A percentile compares a stretch with the other conserved stretches of the same genome.
These are phyloP conservation scores for Pseudogymnoascus verrucosus DNA, from an alignment of 2,329 filamentous ascomycete genomes.

Conservation along the genomic window DNA sequence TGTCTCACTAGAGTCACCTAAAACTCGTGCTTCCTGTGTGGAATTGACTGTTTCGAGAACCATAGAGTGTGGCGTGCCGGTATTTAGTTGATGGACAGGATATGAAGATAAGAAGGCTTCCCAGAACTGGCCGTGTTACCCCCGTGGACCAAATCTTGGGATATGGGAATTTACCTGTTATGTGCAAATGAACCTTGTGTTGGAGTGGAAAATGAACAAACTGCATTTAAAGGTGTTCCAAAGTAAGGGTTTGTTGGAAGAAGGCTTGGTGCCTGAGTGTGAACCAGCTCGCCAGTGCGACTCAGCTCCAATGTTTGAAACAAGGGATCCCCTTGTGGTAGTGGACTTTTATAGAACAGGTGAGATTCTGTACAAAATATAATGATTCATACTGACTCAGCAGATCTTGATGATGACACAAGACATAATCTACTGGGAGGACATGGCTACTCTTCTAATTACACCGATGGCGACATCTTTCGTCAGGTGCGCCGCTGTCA, in stretches of 20 bases:
- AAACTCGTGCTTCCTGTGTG: not conserved
- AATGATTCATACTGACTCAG: not conserved
- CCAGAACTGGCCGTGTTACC: not conserved
- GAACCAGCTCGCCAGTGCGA: no score
- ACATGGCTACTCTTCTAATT: not conserved
- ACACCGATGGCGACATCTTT: not conserved
- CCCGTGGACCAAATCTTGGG: not conserved
- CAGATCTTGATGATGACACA: not conserved
- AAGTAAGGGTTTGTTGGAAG: not conserved
- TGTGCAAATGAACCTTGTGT: not conserved
- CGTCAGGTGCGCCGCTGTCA: not conserved
- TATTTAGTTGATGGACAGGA: not conserved
- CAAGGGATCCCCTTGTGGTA: no score
- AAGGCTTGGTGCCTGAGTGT: no score
- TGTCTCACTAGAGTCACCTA: not conserved
- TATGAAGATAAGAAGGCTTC: not conserved
- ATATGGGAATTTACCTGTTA: not conserved
- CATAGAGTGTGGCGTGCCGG: not conserved
- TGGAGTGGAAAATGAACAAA: not conserved
- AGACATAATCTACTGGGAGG: not conserved
- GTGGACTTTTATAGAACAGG: not conserved
- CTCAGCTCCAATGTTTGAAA: no score
- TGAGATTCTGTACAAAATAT: not conserved
- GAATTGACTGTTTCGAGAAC: not conserved
- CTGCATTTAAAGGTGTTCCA: not conserved